phyloP scores from a whole-genome alignment of 108 stramenopile genomes.

The Cyclostephanos tholiformis region DNA sequence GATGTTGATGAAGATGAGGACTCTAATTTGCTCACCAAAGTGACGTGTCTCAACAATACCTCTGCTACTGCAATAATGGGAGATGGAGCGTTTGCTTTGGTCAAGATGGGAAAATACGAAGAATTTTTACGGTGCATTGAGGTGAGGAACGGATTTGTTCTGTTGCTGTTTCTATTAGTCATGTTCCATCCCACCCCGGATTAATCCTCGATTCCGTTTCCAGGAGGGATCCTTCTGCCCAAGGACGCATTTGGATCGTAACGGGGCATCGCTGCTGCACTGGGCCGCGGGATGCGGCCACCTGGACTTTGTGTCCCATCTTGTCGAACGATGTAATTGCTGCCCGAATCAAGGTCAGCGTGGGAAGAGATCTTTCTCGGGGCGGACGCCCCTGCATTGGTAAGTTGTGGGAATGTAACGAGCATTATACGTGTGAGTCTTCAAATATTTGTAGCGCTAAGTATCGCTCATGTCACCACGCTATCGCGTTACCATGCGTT shows the following conservation, averaged over 20 bases:
- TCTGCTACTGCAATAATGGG: background rate
- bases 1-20: no score
- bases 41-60: background rate
- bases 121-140: constrained; percentile 30
- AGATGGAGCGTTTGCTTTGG: constrained; percentile 39
- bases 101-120: constrained; percentile 39
- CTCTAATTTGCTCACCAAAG: no score
- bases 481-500: background rate
- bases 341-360: constrained; percentile 60
- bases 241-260: constrained; percentile 50
- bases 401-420: constrained; percentile 3
- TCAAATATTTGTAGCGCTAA: no score
- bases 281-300: constrained; percentile 85
- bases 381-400: constrained; percentile 83
- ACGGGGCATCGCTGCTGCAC: constrained; percentile 67
- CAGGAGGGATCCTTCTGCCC: constrained; percentile 16
- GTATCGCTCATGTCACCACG: no score
- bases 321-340: constrained; percentile 61
- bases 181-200: no score
- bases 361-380: constrained; percentile 79
- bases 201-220: background rate
- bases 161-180: no score
- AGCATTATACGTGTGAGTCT: no score
- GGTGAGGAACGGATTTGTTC: constrained; percentile 6
- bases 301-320: constrained; percentile 59